phyloP scores from a whole-genome alignment of 441 rosid species.

The Flueggea neowawraea region DNA sequence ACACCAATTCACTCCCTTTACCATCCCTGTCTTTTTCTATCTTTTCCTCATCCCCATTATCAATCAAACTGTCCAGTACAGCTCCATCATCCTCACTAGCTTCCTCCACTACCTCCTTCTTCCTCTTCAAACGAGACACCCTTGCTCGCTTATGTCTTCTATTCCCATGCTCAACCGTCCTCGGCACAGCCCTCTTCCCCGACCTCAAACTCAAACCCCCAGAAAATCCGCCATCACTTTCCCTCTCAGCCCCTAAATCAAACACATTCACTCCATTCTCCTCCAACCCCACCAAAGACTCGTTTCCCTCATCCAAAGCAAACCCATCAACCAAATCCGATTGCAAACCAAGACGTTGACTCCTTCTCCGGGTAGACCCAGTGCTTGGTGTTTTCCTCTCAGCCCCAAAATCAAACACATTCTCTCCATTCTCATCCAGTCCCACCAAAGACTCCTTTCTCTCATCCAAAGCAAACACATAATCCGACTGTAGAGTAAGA shows the following conservation, averaged over 20 bases:
- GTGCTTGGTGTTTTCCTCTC: too few species aligned
- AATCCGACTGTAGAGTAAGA: constrained; percentile 25
- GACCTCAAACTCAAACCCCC: constrained; percentile 42
- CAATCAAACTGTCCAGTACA: background rate
- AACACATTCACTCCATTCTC: too few species aligned
- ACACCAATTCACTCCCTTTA: constrained; percentile 9
- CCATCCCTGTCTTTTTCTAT: background rate
- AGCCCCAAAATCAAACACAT: too few species aligned
- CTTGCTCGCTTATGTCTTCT: background rate
- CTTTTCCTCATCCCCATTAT: constrained; percentile 1
- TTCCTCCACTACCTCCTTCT: background rate
- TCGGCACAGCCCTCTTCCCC: constrained; percentile 47
- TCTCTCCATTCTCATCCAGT: background rate
- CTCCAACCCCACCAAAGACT: background rate
- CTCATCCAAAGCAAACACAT: background rate
- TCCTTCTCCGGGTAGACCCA: too few species aligned
- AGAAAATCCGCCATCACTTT: constrained; percentile 10
- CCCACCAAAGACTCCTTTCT: background rate
- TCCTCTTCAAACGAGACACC: too few species aligned
- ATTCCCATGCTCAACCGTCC: constrained; percentile 11
- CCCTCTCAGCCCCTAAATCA: constrained; percentile 2
- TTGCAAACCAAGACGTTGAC: constrained; percentile 12
- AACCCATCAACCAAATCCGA: too few species aligned
- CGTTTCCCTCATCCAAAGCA: background rate
- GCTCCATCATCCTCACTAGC: constrained; percentile 1